Conservation (phyloP, 805 yeast species). For the Barnettozyma botsteinii region DNA sequence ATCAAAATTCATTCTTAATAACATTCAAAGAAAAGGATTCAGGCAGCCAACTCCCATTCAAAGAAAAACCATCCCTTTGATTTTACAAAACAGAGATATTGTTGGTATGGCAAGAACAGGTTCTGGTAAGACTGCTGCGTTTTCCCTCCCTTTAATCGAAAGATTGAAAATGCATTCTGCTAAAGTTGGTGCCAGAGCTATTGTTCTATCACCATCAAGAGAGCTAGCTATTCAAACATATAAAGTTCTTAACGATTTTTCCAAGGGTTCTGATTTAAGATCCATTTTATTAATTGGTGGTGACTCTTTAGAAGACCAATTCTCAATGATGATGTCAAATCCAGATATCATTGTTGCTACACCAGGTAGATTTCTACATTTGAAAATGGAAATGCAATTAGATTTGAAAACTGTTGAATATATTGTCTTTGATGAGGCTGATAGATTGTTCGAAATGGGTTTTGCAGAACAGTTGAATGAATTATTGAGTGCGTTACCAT, state of each 20-base stretch:
- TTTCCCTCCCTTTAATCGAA: slow-evolving; percentile 84
- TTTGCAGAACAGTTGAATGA: slow-evolving; percentile 91
- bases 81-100: slow-evolving; percentile 83
- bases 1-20: slow-evolving; percentile 60
- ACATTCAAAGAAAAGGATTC: slow-evolving; percentile 80
- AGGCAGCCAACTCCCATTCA: slow-evolving; percentile 97
- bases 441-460: slow-evolving; percentile 93
- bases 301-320: slow-evolving; percentile 96
- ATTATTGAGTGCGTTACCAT: slow-evolving; percentile 75
- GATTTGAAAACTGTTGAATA: slow-evolving; percentile 81
- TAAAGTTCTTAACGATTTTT: slow-evolving; percentile 82
- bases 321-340: slow-evolving; percentile 82
- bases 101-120: slow-evolving; percentile 99
- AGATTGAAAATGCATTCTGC: slow-evolving; percentile 78
- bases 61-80: slow-evolving; percentile 87
- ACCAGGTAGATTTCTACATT: slow-evolving; percentile 95
- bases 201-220: slow-evolving; percentile 90
- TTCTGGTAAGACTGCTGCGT: slow-evolving; percentile 98
- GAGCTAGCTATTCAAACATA: slow-evolving; percentile 93
- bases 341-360: slow-evolving; percentile 96
- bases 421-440: slow-evolving; percentile 96
- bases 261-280: slow-evolving; percentile 78
- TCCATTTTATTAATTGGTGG: slow-evolving; percentile 89
- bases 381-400: slow-evolving; percentile 90
- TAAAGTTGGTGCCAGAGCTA: slow-evolving; percentile 82